These are phyloP conservation scores for Bonnemaisonia californica DNA, from an alignment of 31 red algal genomes.

Conservation along the genomic window DNA sequence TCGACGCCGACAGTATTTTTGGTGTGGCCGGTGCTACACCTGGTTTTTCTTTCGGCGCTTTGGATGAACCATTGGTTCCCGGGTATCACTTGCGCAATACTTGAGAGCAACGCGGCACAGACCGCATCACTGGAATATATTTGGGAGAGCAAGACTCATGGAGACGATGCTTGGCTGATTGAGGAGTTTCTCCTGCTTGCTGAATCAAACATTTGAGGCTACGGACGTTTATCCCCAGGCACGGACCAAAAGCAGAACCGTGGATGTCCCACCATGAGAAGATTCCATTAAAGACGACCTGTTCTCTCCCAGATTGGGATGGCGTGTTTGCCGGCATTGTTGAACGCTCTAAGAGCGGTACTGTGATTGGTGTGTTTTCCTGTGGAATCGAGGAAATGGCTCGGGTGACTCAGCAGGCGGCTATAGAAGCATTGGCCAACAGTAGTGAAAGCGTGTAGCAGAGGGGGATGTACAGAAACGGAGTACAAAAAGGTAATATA, in stretches of 20 bases:
- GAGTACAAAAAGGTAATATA: constrained; percentile 20
- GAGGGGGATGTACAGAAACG: constrained; percentile 46
- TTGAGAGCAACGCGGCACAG: constrained; percentile 57
- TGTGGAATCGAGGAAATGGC: constrained; percentile 74
- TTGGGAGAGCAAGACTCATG: constrained; percentile 72
- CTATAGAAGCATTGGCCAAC: constrained; percentile 69
- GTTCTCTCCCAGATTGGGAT: constrained; percentile 62
- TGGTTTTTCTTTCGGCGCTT: constrained; percentile 68
- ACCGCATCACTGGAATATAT: constrained; percentile 69
- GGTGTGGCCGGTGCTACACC: constrained; percentile 66
- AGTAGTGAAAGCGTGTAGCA: constrained; percentile 57
- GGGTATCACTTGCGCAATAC: constrained; percentile 66
- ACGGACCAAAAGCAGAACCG: constrained; percentile 63
- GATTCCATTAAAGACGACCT: too few species aligned
- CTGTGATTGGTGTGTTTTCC: constrained; percentile 77
- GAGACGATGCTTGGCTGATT: constrained; percentile 78
- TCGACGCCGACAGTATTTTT: constrained; percentile 48
- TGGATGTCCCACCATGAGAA: constrained; percentile 75
- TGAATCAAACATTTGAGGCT: constrained; percentile 67
- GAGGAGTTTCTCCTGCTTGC: constrained; percentile 73
- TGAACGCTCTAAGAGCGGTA: too few species aligned
- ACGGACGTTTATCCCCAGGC: constrained; percentile 68
- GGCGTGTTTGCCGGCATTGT: constrained; percentile 53
- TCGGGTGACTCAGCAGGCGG: constrained; percentile 53
- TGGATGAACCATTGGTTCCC: constrained; percentile 68